phyloP scores from a whole-genome alignment of 441 rosid genomes.

The Eugenia klotzschiana region DNA sequence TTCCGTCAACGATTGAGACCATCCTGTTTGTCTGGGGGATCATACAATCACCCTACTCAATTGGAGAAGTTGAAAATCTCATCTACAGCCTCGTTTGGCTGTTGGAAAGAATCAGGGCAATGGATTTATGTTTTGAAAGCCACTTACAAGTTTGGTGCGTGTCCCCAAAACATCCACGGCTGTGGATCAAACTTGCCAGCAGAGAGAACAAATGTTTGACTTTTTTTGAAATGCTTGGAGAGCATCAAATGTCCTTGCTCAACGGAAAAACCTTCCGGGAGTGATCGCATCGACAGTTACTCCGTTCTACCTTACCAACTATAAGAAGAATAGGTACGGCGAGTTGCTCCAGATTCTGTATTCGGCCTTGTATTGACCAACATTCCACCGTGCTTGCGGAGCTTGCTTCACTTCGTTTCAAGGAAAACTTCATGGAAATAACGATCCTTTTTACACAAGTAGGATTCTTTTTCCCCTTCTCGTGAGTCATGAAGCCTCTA shows the following conservation, averaged over 20 bases:
- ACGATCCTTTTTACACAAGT: background rate
- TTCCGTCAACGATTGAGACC: background rate
- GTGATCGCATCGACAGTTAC: too few relatives aligned
- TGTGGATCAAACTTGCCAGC: background rate
- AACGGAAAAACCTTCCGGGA: too few relatives aligned
- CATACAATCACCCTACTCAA: too few relatives aligned
- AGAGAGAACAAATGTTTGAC: too few relatives aligned
- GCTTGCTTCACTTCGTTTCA: background rate
- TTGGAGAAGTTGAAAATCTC: background rate
- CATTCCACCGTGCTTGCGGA: background rate
- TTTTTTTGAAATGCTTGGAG: too few relatives aligned
- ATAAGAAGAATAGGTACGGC: background rate
- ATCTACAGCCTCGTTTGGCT: background rate
- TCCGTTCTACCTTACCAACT: too few relatives aligned
- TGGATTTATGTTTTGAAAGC: background rate
- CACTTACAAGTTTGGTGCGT: background rate
- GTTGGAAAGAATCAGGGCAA: background rate
- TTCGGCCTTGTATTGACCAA: background rate
- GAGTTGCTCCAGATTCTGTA: background rate
- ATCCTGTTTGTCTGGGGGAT: background rate
- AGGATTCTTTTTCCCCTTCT: background rate
- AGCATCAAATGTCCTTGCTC: too few relatives aligned
- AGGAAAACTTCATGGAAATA: background rate
- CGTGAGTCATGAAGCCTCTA: background rate
- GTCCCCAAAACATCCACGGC: background rate